Base-by-base conservation (phyloP, 495 filamentous ascomycete genomes). In the Staphylotrichum longicolle region DNA sequence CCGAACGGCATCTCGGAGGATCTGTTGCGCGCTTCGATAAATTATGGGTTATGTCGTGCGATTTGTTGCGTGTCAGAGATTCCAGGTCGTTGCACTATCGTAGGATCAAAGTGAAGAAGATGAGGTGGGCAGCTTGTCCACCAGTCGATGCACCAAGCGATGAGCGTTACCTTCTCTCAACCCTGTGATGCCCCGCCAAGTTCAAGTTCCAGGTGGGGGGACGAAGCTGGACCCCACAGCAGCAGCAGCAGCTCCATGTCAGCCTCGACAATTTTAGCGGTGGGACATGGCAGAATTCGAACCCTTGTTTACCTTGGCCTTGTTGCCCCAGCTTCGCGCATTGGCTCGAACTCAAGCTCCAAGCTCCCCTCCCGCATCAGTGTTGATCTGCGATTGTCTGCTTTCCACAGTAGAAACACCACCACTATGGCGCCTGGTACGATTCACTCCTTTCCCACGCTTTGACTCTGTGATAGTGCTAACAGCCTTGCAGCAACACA, bases 401-500 rank as follows among this genome's bases (percentile, higher is more conserved):
- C 7, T 14, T 51, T 44, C 9, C 46, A 4, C 48, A 46, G 32
- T 37, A 51, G 6, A 56, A 15, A 32, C 34, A 44, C 6, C 1
- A 37, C 3, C 41, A 68, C 57, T 60, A 76, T 76, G 73, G 74
- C 75, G 40, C 71, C 75, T 70, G 70, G 75, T 78, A 73, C 51
- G 62, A 10, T 50, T 30, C 2, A 15, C 12, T 27, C 7, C 52
- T n/a, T 30, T 20, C 12, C 39, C 7, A 5, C 46, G 12, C 11
- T 4, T 11, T n/a, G 7, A 46, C 39, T 42, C 5, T 20, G 15
- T 20, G 20, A 27, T 34, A 30, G 40, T 37, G n/a, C 48, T 62
- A 55, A 70, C 48, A 35, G 12, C 3, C 47, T 41, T 14, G 27
- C 62, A 85, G 80, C 79, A 73, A 78, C 81, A 57, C 86, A 89